phyloP scores from a whole-genome alignment of 2,329 filamentous ascomycete species.

The Pseudogymnoascus sp. region DNA sequence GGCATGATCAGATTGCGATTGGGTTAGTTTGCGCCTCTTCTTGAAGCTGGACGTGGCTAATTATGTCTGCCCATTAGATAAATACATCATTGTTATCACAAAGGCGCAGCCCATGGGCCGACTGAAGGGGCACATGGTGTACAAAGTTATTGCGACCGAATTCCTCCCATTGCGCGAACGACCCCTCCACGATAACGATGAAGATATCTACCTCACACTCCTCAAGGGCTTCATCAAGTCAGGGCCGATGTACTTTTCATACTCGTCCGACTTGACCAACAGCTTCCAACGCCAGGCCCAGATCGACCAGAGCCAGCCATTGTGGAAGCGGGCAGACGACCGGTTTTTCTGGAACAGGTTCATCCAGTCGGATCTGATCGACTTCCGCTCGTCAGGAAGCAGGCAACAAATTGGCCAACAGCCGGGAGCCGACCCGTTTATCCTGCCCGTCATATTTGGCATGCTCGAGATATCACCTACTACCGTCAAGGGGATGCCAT shows the following conservation, averaged over 20 bases:
- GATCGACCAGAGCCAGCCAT: conserved; percentile 58
- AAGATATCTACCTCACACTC: conserved; percentile 80
- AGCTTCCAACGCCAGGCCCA: conserved; percentile 90
- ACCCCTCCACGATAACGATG: conserved; percentile 82
- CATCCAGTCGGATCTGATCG: conserved; percentile 81
- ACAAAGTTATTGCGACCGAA: conserved; percentile 85
- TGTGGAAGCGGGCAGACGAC: conserved; percentile 91
- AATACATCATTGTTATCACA: conserved; percentile 94
- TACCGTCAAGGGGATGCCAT: conserved; percentile 70
- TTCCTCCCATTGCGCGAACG: conserved; percentile 90
- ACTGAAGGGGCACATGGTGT: conserved; percentile 91
- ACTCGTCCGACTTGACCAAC: conserved; percentile 93
- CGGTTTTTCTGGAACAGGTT: conserved; percentile 99
- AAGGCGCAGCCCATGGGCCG: conserved; percentile 87
- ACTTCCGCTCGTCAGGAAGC: conserved; percentile 63
- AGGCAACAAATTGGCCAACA: conserved; percentile 62
- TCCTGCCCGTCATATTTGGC: conserved; percentile 90
- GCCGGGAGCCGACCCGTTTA: conserved; percentile 76
- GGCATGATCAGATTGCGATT: conserved; percentile 90
- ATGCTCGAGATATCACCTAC: conserved; percentile 90
- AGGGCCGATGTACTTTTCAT: conserved; percentile 95
- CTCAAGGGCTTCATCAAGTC: conserved; percentile 75
- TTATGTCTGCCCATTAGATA: conserved; percentile 46
- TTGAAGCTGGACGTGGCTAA: background rate
- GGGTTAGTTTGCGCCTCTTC: conserved; percentile 46